Base-by-base conservation (phyloP, 1,284 basidiomycete species). In the Melampsora americana region DNA sequence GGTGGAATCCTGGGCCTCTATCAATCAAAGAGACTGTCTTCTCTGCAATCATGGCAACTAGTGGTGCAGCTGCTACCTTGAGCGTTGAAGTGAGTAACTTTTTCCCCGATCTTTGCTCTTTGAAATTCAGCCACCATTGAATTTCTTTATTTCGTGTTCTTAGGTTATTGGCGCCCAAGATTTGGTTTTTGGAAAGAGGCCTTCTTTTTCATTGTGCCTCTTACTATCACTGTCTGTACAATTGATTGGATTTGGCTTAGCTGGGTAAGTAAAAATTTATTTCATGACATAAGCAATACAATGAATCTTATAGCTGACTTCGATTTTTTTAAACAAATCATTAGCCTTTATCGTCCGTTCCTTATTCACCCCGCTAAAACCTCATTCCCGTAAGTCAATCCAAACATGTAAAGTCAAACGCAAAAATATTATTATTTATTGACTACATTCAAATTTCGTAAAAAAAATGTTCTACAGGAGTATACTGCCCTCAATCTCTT, bases 1-100 rank as follows among this genome's bases (percentile, higher is more conserved):
- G 35, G 60, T 75, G 73, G 73, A 75, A 75, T 60, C 73, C 32
- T 53, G 56, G 59, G 4, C 73, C 73, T 46, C 62, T 68, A 35
- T 61, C 42, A 28, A 62, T 75, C 60, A 75, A 75, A 69, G 73
- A 75, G 30, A 75, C 66, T 32, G 60, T 65, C 3, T 75, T 75
- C 23, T 61, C 53, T 42, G 60, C 73, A 1, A 75, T 75, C 42
- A 75, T 68, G 65, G 73, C 73, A n/a, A 60, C 50, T 62, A 42
- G 65, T 35, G 73, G 50, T 14, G 53, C 66, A 16, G 73, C 64
- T 50, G 66, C 73, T 14, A 68, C 73, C 9, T 66, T 28, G 2
- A 59, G 46, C 26, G 66, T 68, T 11, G 73, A 75, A 42, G 73
- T 69, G 6, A n/a, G 73, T 61, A 30, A 9, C 32, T 18, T 14